Percentiles rank a stretch among this genome's conserved stretches.
Conservation (phyloP, 768 basidiomycete genomes). For the Leucogyrophana mollusca region DNA sequence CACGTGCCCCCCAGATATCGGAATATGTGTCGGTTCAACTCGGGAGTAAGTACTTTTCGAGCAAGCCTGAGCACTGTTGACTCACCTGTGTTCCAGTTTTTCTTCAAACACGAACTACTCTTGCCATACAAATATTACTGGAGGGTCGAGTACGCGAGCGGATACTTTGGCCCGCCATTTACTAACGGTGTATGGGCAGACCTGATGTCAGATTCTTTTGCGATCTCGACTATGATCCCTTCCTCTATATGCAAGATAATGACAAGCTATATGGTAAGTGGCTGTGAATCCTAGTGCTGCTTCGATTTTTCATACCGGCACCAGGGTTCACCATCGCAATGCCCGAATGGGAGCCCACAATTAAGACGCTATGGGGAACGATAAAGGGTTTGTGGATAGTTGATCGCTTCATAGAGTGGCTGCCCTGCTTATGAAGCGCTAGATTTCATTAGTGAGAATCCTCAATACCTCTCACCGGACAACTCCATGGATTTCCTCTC, state of each 20-base stretch:
- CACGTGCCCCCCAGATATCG: conserved; percentile 42
- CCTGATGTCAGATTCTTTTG: conserved; percentile 56
- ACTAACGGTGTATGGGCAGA: conserved; percentile 20
- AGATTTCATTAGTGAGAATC: conserved; percentile 57
- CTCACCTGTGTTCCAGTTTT: conserved; percentile 37
- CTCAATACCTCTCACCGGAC: conserved; percentile 51
- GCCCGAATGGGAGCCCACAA: conserved; percentile 63
- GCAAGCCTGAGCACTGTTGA: not conserved
- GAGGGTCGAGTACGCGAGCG: conserved; percentile 51
- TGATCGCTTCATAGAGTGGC: conserved; percentile 30
- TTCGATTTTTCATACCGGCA: not conserved
- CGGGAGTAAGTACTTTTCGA: conserved; percentile 44
- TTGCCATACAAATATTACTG: conserved; percentile 59
- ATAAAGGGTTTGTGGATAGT: conserved; percentile 50
- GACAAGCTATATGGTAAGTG: conserved; percentile 49
- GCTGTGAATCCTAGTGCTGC: not conserved
- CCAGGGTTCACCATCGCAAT: conserved; percentile 63
- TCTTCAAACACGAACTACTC: conserved; percentile 54
- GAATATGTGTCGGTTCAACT: conserved; percentile 81
- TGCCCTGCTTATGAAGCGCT: conserved; percentile 36
- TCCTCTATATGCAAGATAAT: conserved; percentile 53
- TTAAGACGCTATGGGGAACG: conserved; percentile 60
- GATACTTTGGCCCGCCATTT: not conserved
- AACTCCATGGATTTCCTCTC: conserved; percentile 68
- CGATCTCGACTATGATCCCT: conserved; percentile 50